Evolutionary conservation across 352 stramenopile species (phyloP).

Genomic region (Detonula confervacea): DNA sequence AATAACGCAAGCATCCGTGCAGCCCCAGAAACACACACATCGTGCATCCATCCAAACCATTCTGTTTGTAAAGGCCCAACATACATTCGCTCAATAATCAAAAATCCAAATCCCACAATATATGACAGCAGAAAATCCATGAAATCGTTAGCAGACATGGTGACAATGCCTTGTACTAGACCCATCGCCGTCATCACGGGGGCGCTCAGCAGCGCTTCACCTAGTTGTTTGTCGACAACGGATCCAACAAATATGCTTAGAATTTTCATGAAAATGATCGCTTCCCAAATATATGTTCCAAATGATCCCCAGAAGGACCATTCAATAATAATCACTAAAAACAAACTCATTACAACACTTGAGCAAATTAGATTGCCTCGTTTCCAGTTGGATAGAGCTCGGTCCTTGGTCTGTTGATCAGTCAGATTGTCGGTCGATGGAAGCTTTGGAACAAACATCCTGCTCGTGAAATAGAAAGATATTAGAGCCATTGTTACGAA

Average conservation of each 20-base stretch:
- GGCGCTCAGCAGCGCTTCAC: slow-evolving; percentile 90
- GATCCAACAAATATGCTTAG: slow-evolving; percentile 89
- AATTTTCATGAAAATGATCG: slow-evolving; percentile 93
- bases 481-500: slow-evolving; percentile 92
- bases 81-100: slow-evolving; percentile 93
- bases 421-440: slow-evolving; percentile 89
- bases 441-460: slow-evolving; percentile 93
- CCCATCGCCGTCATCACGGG: slow-evolving; percentile 90
- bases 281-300: slow-evolving; percentile 95
- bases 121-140: slow-evolving; percentile 95
- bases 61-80: slow-evolving; percentile 88
- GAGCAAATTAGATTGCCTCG: slow-evolving; percentile 94
- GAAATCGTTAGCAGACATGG: slow-evolving; percentile 95
- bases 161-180: slow-evolving; percentile 92
- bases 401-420: slow-evolving; percentile 89
- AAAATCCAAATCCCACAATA: slow-evolving; percentile 94
- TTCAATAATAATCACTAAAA: slow-evolving; percentile 94
- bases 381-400: slow-evolving; percentile 94
- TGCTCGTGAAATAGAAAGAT: slow-evolving; percentile 87
- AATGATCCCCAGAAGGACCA: slow-evolving; percentile 96
- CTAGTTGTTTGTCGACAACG: slow-evolving; percentile 90
- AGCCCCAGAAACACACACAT: slow-evolving; percentile 11
- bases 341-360: slow-evolving; percentile 91
- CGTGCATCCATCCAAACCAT: slow-evolving; percentile 66
- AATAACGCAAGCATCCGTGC: slow-evolving; percentile 8